Base-by-base conservation (phyloP, 495 filamentous ascomycete species). In the Antarctomyces pellizariae region DNA sequence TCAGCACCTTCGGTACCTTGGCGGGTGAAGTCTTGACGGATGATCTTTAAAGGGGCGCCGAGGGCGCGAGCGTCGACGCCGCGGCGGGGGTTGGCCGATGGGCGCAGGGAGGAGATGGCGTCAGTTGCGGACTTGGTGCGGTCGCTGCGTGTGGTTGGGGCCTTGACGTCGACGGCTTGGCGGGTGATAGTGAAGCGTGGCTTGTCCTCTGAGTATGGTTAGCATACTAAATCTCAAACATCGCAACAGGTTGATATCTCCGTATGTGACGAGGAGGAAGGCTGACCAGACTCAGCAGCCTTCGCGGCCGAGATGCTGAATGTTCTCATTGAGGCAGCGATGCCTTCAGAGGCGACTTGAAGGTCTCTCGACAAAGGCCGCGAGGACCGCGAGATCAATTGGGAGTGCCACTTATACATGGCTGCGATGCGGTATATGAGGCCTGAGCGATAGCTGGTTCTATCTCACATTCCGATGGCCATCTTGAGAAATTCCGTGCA, bases 321-420 rank as follows among this genome's bases (percentile, higher is more conserved):
- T 17, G 46, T 41, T 11, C 53, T 45, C 21, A 57, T 41, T 10
- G 48, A 48, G 9, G 44, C 41, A 4, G 47, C 38, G 41, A 55
- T 55, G 16, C 53, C 50, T 28, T 57, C 50, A 13, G 44, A 26
- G 22, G 50, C 48, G 26, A 42, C 44, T 5, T 23, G 18, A 18
- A 55, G 14, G 22, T 54, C 53, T 25, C 28, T 14, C 12, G 23
- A 25, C 3, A 39, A 7, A 25, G 41, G 41, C 25, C 45, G 30
- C 0, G 38, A 33, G 13, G 36, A 36, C 4, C 43, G 36, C 35
- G 45, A 31, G 23, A 37, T 36, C 22, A 41, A 37, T 25, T 39
- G 31, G 17, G 34, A 36, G 30, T 46, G 43, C 43, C 43, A 45
- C 37, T 42, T 44, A 26, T 34, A 41, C 44, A 47, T 47, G 17